These are phyloP conservation scores for Aspergillus floridensis DNA, from an alignment of 2,329 filamentous ascomycete species.

Conservation along the genomic window DNA sequence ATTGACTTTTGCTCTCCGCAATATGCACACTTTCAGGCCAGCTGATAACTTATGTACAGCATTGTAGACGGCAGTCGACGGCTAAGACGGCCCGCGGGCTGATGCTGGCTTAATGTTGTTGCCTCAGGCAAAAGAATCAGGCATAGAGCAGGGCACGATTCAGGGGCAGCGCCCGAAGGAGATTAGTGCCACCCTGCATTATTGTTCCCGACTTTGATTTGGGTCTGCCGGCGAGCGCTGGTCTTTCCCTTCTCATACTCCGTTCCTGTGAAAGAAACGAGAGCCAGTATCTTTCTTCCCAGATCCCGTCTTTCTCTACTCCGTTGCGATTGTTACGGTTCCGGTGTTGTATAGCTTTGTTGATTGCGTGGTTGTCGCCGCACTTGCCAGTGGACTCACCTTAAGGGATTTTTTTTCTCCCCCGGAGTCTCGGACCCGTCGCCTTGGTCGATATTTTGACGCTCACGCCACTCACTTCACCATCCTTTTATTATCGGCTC, in stretches of 20 bases:
- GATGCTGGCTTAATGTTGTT: background rate
- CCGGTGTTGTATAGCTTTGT: background rate
- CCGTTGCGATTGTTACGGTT: background rate
- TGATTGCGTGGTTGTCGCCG: background rate
- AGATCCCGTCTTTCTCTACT: background rate
- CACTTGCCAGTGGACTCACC: background rate
- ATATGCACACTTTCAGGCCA: too few species aligned
- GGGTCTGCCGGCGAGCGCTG: background rate
- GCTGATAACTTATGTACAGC: too few species aligned
- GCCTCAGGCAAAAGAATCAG: background rate
- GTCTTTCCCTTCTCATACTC: background rate
- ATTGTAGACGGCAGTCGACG: background rate
- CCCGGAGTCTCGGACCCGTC: conserved; percentile 22
- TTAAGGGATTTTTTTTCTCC: conserved; percentile 12
- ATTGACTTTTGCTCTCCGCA: too few species aligned
- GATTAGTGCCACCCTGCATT: background rate
- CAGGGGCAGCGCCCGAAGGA: background rate
- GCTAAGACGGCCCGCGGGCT: background rate
- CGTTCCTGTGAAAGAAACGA: background rate
- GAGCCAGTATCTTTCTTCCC: background rate
- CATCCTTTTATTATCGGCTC: conserved; percentile 16
- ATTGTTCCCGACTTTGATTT: background rate
- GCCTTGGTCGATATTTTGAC: conserved; percentile 18
- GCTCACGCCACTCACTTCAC: conserved; percentile 24
- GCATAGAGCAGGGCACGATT: background rate